Base-by-base conservation (phyloP, 179 eudicot genomes). In the Pouteria campechiana region DNA sequence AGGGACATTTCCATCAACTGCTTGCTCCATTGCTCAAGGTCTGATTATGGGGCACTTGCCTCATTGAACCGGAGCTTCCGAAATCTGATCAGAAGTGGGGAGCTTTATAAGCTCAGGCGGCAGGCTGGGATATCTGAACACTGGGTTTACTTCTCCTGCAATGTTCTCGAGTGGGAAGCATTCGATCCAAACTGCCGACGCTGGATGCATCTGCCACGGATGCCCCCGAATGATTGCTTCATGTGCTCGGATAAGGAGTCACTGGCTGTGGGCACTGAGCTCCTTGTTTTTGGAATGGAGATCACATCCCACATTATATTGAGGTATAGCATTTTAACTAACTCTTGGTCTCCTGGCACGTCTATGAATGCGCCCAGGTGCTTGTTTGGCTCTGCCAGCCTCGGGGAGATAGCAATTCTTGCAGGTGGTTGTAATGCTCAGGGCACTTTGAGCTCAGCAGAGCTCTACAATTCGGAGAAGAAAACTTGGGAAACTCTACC, bases 111-210 rank as follows among this genome's bases (percentile, higher is more conserved):
- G 50, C 6, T 75, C 15, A 66, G 95, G 63, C 43, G 89, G 57
- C 48, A 53, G 11, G 54, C 66, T 50, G 73, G 71, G 9, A 59
- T 78, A 6, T 54, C 78, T 17, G 95, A 86, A 52, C 95, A 82
- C 57, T 86, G 93, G 88, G 81, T 86, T n/a, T 86, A 75, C 40
- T 75, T 86, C 36, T 86, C 93, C 11, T 86, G 95, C 67, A 73
- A 68, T 31, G 58, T 82, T 32, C 75, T 82, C 6, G 89, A 78
- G 51, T 86, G 96, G 96, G 93, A 82, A 35, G 89, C 96, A 7
- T 86, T 86, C 48, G 93, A 86, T 57, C 96, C 96, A 0, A 48
- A 8, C 41, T 56, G 68, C 13, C 50, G 72, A 6, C 78, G 70
- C 33, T 86, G 96, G 96, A 82, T 82, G 93, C 76, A 61, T 7